Conservation (phyloP, 805 yeast species). For the Cyberlindnera veronae region DNA sequence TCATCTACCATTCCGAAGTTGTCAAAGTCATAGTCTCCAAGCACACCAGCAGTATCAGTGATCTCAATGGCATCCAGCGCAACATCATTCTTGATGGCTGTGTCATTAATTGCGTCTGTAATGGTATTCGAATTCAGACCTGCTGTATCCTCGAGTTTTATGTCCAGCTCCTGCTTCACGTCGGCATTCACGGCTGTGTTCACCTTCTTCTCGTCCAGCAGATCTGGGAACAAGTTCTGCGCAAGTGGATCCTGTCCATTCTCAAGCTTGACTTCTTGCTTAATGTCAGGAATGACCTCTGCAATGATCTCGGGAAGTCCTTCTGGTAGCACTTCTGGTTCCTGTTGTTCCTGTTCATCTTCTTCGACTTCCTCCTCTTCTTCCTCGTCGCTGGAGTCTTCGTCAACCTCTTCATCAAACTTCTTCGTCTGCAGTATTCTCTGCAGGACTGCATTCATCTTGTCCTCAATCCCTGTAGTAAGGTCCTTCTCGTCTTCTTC, state of each 20-base stretch:
- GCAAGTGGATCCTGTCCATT: conserved; percentile 3
- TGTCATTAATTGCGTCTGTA: not conserved
- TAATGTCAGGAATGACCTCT: not conserved
- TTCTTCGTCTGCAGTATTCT: conserved; percentile 8
- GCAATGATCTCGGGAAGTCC: not conserved
- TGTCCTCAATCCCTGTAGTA: conserved; percentile 3
- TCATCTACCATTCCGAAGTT: conserved; percentile 18
- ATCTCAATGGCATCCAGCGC: conserved; percentile 9
- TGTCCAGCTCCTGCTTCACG: too few relatives aligned
- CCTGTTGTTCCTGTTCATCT: conserved; percentile 3
- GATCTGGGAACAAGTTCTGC: too few relatives aligned
- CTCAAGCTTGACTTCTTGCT: not conserved
- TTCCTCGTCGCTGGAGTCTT: conserved; percentile 8
- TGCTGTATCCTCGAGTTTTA: not conserved
- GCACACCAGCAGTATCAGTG: conserved; percentile 9
- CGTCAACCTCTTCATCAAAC: conserved; percentile 13
- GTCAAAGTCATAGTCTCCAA: conserved; percentile 20
- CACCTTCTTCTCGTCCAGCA: too few relatives aligned
- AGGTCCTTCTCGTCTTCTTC: conserved; percentile 13
- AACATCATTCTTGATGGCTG: not conserved
- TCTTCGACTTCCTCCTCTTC: conserved; percentile 5
- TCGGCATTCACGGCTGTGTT: too few relatives aligned
- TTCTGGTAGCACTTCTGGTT: too few relatives aligned
- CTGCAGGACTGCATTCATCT: conserved; percentile 12
- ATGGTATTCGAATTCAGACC: not conserved